These are phyloP conservation scores for Fomitopsis pulvina DNA, from an alignment of 768 basidiomycete species.

Conservation along the genomic window DNA sequence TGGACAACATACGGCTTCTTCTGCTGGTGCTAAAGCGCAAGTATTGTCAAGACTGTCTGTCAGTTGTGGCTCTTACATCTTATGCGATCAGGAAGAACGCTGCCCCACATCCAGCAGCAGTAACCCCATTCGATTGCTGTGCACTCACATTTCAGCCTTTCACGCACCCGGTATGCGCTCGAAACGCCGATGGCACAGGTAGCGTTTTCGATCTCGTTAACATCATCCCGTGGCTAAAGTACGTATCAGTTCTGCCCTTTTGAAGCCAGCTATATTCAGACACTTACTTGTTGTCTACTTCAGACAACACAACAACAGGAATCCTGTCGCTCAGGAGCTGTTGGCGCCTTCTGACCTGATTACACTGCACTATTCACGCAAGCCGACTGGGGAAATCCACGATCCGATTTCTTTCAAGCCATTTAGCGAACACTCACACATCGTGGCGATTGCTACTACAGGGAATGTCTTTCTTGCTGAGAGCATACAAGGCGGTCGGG, in stretches of 20 bases:
- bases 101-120: conserved; percentile 54
- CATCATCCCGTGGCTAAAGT: conserved; percentile 95
- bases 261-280: neutral
- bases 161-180: conserved; percentile 79
- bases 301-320: conserved; percentile 77
- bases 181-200: conserved; percentile 76
- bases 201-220: conserved; percentile 84
- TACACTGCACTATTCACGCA: conserved; percentile 75
- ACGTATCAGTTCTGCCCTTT: conserved; percentile 21
- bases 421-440: conserved; percentile 93
- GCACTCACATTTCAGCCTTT: conserved; percentile 89
- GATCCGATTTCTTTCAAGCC: conserved; percentile 98
- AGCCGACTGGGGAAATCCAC: conserved; percentile 80
- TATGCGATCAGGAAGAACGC: conserved; percentile 50
- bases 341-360: conserved; percentile 70
- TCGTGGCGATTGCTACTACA: conserved; percentile 83
- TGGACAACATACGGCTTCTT: conserved; percentile 73
- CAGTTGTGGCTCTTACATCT: neutral
- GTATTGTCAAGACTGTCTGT: conserved; percentile 18
- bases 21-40: conserved; percentile 64
- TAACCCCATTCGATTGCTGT: conserved; percentile 86
- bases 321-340: conserved; percentile 71
- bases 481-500: conserved; percentile 78
- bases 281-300: neutral
- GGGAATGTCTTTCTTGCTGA: conserved; percentile 94